These are phyloP conservation scores for Urochloa ruziziensis DNA, from an alignment of 176 grass and related monocot genomes.

Conservation along the genomic window DNA sequence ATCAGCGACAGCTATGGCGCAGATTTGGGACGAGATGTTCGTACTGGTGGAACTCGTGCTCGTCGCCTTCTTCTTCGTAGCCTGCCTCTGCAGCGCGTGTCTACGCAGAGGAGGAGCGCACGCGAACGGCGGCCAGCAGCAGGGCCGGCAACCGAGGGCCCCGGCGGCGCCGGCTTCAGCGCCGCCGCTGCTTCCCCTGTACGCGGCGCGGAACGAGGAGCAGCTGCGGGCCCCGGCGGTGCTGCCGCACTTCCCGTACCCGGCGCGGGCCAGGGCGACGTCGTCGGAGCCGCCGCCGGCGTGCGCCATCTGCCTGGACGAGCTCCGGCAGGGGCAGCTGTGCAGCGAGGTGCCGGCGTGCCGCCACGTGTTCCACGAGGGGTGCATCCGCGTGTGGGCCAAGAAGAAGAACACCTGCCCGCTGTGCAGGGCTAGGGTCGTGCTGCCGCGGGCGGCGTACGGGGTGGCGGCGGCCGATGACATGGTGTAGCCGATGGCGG, in stretches of 20 bases:
- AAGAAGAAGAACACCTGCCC: neutral
- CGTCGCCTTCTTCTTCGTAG: neutral
- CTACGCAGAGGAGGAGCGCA: neutral
- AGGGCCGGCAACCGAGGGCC: too few relatives aligned
- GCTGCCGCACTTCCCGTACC: neutral
- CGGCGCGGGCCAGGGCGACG: neutral
- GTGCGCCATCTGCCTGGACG: slow-evolving; percentile 35
- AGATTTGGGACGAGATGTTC: neutral
- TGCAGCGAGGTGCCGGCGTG: slow-evolving; percentile 38
- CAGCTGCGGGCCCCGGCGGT: neutral
- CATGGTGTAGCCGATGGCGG: neutral
- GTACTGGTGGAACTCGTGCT: neutral
- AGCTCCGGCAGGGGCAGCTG: slow-evolving; percentile 15
- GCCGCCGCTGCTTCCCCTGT: too few relatives aligned
- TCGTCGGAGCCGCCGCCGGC: neutral
- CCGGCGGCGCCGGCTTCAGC: too few relatives aligned
- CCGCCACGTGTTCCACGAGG: neutral
- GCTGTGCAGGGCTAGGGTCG: neutral
- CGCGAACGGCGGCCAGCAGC: neutral
- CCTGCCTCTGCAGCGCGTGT: neutral
- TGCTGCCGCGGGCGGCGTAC: neutral
- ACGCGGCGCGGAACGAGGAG: neutral
- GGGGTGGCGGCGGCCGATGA: neutral
- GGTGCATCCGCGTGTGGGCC: neutral
- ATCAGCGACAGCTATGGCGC: neutral